phyloP scores from a whole-genome alignment of 106 monocot genomes.

The Dendrobium officinale region DNA sequence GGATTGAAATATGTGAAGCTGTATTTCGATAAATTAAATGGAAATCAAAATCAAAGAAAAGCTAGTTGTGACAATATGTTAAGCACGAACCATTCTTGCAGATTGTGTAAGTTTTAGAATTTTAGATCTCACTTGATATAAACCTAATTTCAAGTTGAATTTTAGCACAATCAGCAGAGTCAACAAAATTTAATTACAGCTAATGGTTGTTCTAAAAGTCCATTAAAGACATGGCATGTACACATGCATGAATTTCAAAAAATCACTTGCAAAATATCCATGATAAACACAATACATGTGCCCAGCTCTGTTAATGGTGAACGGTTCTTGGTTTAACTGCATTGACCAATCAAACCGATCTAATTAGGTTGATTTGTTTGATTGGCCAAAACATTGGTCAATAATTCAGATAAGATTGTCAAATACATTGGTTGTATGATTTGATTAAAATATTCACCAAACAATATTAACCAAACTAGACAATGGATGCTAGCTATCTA shows the following conservation, averaged over 20 bases:
- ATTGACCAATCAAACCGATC: background rate
- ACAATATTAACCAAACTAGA: background rate
- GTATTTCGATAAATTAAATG: background rate
- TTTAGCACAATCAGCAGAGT: background rate
- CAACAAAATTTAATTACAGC: background rate
- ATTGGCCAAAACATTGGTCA: background rate
- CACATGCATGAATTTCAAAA: background rate
- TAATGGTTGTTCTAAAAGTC: background rate
- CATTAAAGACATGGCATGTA: background rate
- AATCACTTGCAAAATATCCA: background rate
- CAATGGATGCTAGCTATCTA: background rate
- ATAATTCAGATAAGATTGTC: background rate
- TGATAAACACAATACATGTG: background rate
- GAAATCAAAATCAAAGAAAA: background rate
- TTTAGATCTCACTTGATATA: background rate
- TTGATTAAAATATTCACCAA: background rate
- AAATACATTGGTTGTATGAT: background rate
- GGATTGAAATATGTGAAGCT: background rate
- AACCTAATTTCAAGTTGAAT: background rate
- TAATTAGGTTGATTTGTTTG: background rate
- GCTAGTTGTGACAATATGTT: background rate
- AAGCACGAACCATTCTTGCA: background rate
- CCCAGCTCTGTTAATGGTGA: background rate
- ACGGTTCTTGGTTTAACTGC: background rate
- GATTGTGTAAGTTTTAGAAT: background rate